These are phyloP conservation scores for Colletotrichum melonis DNA, from an alignment of 2,329 filamentous ascomycete genomes.

Conservation along the genomic window DNA sequence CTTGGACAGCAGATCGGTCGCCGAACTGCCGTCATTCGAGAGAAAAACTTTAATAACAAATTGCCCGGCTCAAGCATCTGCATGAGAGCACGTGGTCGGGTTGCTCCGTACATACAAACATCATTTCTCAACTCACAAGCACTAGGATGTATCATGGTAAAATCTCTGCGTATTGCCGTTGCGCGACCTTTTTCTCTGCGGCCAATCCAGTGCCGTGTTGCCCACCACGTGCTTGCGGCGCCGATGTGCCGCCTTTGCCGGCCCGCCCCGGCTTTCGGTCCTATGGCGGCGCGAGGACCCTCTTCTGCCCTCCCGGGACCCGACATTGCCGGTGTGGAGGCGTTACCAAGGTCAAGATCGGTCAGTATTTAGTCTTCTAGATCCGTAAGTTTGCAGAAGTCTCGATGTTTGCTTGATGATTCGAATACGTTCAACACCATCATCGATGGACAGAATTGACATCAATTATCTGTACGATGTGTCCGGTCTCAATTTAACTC, in stretches of 20 bases:
- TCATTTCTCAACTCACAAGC: neutral
- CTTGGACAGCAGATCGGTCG: neutral
- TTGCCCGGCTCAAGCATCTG: neutral
- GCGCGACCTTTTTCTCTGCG: neutral
- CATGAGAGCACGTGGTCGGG: neutral
- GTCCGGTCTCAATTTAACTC: too few relatives aligned
- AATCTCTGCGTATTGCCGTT: neutral
- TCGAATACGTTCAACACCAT: accelerated
- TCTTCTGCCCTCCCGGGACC: neutral
- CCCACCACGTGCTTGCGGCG: neutral
- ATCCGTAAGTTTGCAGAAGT: too few relatives aligned
- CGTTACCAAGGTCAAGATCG: neutral
- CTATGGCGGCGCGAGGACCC: neutral
- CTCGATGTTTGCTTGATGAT: too few relatives aligned
- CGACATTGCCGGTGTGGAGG: neutral
- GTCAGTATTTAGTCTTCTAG: neutral
- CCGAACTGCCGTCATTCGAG: neutral
- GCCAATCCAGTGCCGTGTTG: neutral
- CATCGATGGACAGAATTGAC: too few relatives aligned
- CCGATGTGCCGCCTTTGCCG: neutral
- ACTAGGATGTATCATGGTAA: neutral
- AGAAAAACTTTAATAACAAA: too few relatives aligned
- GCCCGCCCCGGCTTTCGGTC: neutral
- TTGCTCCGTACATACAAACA: neutral
- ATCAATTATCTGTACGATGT: too few relatives aligned